These are phyloP conservation scores for Phytophthora fragariaefolia DNA, from an alignment of 352 stramenopile genomes.

Conservation along the genomic window DNA sequence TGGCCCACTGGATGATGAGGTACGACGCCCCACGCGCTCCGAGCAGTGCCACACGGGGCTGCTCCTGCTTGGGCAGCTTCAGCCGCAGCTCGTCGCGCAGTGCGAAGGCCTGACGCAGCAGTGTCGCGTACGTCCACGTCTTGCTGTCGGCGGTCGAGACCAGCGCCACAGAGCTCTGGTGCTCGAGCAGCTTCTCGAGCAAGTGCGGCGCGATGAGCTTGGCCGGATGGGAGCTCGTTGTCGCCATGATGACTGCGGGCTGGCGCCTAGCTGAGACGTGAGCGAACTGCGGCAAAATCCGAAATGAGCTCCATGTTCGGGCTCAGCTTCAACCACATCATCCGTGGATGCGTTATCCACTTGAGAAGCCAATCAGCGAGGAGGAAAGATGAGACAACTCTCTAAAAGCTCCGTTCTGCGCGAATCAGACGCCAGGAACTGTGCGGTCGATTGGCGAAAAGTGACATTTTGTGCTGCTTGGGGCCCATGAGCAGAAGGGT, in stretches of 20 bases:
- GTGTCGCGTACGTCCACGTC: constrained; percentile 54
- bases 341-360: neutral
- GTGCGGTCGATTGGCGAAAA: neutral
- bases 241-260: neutral
- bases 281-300: constrained; percentile 2
- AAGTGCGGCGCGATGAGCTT: constrained; percentile 35
- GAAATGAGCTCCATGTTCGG: constrained; percentile 9
- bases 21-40: constrained; percentile 58
- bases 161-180: constrained; percentile 32
- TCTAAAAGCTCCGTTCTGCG: neutral
- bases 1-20: constrained; percentile 74
- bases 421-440: neutral
- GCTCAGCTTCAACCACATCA: neutral
- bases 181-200: constrained; percentile 38
- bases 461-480: neutral
- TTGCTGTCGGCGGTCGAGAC: constrained; percentile 12
- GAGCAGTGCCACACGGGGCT: constrained; percentile 52
- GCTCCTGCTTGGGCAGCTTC: constrained; percentile 13
- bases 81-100: constrained; percentile 42
- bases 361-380: neutral
- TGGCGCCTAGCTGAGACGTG: neutral
- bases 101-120: constrained; percentile 42
- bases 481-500: constrained; percentile 7
- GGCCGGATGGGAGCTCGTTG: neutral
- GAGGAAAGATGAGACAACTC: neutral